A percentile compares a stretch with the other conserved stretches of the same genome.
Conservation (phyloP, 78 protist genomes). For the Paulinella micropora region DNA sequence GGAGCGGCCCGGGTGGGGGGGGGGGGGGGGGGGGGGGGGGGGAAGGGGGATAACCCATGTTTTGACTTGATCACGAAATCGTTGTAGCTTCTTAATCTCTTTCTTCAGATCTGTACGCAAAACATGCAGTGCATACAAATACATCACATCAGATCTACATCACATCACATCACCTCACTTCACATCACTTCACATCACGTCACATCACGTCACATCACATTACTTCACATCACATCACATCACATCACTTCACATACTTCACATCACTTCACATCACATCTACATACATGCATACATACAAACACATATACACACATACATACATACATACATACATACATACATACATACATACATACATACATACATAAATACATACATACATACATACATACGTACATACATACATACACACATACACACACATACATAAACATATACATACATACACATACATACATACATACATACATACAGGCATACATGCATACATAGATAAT, state of each 20-base stretch:
- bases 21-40: too few relatives aligned
- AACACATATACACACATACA: neutral
- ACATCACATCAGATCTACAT: too few relatives aligned
- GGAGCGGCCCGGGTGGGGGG: too few relatives aligned
- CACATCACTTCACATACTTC: too few relatives aligned
- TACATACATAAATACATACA: neutral
- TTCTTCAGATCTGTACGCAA: neutral
- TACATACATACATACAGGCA: neutral
- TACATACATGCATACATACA: too few relatives aligned
- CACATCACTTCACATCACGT: too few relatives aligned
- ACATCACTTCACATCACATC: too few relatives aligned
- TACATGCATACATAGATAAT: neutral
- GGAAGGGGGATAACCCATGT: too few relatives aligned
- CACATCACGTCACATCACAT: too few relatives aligned
- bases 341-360: neutral
- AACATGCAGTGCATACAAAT: too few relatives aligned
- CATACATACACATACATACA: neutral
- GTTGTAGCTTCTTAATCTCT: neutral
- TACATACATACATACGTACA: neutral
- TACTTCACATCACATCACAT: too few relatives aligned
- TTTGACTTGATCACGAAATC: constrained; percentile 21
- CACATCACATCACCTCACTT: too few relatives aligned
- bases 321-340: neutral
- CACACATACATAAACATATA: neutral
- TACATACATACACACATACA: neutral